Base-by-base conservation (phyloP, 2,329 filamentous ascomycete species). In the Aspergillus sergii region DNA sequence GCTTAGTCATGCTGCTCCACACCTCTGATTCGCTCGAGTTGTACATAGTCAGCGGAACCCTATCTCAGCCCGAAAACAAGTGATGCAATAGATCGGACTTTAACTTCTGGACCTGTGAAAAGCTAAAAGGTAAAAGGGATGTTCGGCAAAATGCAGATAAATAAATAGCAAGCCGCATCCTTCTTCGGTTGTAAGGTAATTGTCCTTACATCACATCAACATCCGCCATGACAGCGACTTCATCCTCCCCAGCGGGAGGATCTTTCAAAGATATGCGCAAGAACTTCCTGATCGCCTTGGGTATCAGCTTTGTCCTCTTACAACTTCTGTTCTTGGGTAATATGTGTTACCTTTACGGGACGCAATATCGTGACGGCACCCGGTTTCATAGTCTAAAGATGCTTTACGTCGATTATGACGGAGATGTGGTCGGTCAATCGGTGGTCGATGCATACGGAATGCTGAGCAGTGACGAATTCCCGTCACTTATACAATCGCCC, bases 381-480 rank as follows among this genome's bases (percentile, higher is more conserved):
- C 70, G 71, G 34, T 68, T 61, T 3, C 72, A 76, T 64, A 70
- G 71, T 53, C 58, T 76, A 50, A 69, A 68, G 11, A 34, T 76
- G 16, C 68, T 69, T 2, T 71, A 73, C 61, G 74, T 76, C 41
- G 73, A 76, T 63, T 76, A 75, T 55, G 75, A 76, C 39, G 68
- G 66, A 10, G 73, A 71, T 23, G 62, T 69, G 2, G 67, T 78
- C 16, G 75, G 73, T 3, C 57, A 68, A 16, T 71, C 75, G 0
- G 64, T 77, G 2, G 60, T 66, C 10, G 64, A 62, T 6, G 71
- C 74, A 6, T 77, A 76, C 56, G 10, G 32, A 30, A 32, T 30
- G n/a, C 46, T 69, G 12, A 34, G 55, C 43, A 59, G 59, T 14
- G 36, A 55, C 9, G 32, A 26, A 7, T 60, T 68, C 36, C 64